These are phyloP conservation scores for Taphrina communis DNA, from an alignment of 1,139 yeast species.

Conservation along the genomic window DNA sequence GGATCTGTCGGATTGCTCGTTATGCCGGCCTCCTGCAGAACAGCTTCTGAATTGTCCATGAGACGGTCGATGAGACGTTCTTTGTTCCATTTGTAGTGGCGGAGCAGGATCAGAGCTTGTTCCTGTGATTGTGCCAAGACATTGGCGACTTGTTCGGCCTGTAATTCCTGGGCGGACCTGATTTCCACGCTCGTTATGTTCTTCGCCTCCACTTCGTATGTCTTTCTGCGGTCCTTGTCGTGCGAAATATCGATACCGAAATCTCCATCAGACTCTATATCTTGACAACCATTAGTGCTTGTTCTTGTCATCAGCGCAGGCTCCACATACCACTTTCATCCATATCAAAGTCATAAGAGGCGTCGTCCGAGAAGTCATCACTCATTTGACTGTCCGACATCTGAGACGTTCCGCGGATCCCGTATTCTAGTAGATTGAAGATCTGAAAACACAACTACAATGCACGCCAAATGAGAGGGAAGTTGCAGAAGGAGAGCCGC, in stretches of 20 bases:
- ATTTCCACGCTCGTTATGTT: slow-evolving; percentile 50
- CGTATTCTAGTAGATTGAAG: too few relatives aligned
- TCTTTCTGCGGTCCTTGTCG: slow-evolving; percentile 47
- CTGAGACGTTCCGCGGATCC: not conserved
- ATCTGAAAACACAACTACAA: not conserved
- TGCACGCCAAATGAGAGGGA: not conserved
- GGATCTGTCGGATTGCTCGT: slow-evolving; percentile 46
- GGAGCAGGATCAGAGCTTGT: slow-evolving; percentile 62
- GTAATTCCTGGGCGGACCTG: slow-evolving; percentile 48
- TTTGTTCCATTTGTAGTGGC: slow-evolving; percentile 72
- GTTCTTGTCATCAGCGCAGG: not conserved
- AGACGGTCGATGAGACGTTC: slow-evolving; percentile 72
- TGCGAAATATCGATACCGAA: slow-evolving; percentile 46
- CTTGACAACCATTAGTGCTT: not conserved
- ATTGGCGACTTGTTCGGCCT: slow-evolving; percentile 50
- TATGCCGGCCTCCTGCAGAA: slow-evolving; percentile 61
- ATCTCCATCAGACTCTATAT: slow-evolving; percentile 47
- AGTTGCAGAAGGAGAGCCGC: too few relatives aligned
- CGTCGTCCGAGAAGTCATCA: slow-evolving; percentile 25
- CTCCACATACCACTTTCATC: slow-evolving; percentile 19
- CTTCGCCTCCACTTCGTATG: slow-evolving; percentile 49
- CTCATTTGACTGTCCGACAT: slow-evolving; percentile 37
- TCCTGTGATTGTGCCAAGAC: slow-evolving; percentile 54
- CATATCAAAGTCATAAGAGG: slow-evolving; percentile 31
- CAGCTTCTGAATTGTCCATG: slow-evolving; percentile 60